Evolutionary conservation across 768 basidiomycete genomes (phyloP), one percentile per base, ranked within the genome.

Genomic region (Podaxis sp.): DNA sequence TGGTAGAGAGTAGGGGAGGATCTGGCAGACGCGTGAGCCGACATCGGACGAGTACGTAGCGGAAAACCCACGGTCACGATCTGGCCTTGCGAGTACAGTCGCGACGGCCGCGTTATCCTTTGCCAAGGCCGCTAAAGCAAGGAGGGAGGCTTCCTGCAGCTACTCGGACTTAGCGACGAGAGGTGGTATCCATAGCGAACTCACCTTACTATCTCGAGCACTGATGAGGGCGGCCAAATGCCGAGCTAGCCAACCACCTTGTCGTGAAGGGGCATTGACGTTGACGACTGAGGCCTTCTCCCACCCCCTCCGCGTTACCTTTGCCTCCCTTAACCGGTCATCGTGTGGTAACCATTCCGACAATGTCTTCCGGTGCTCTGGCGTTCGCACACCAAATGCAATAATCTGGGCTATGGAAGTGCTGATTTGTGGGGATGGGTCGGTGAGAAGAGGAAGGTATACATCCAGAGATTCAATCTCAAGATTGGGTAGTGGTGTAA

Each of bases 121-220:
- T 7, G 83, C 81, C 8, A 94, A 74, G 1, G 89, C 80, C 2
- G 87, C 89, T 26, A 94, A 75, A 0, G 88, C 91, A 33, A 72
- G 77, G 3, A 92, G 71, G 0, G 80, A 84, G 0, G 88, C 86
- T 72, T 91, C 90, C 70, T 90, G 87, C 2, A 84, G 73, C 88
- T 90, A 66, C 11, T 51, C 12, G 26, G 56, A 24, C 33, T 44
- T 56, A 62, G 55, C 17, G 44, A 30, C 3, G 54, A 53, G 46
- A 50, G 20, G 28, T 2, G 24, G 11, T 13, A 26, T 20, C 7
- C 33, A 37, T 36, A 50, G n/a, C 22, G 24, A 17, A 44, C 61
- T 46, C 26, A 83, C 87, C 82, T 90, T 90, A 60, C 70, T 67
- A 68, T 91, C 86, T 55, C 78, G 79, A 53, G 75, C 79, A 17